Percentiles rank a stretch among this genome's conserved stretches.
phyloP scores from a whole-genome alignment of 2,329 filamentous ascomycete genomes.

The Huntiella savannae region DNA sequence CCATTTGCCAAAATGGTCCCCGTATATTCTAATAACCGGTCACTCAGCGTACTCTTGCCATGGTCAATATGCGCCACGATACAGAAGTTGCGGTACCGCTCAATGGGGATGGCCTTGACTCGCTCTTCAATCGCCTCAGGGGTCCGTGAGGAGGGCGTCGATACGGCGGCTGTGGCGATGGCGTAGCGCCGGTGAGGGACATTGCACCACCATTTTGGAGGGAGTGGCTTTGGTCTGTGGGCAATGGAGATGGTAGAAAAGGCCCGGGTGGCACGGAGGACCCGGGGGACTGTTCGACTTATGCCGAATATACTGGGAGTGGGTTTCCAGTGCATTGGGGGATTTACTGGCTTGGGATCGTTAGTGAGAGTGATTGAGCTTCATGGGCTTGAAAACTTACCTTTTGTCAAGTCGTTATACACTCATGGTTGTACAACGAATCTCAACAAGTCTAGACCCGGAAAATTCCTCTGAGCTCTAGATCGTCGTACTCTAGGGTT shows the following conservation, averaged over 20 bases:
- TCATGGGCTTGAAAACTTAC: background rate
- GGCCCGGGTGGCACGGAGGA: background rate
- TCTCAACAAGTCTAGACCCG: background rate
- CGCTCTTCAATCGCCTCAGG: conserved; percentile 26
- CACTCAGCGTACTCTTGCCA: conserved; percentile 90
- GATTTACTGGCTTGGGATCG: too few species aligned
- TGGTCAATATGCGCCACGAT: conserved; percentile 98
- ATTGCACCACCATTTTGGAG: conserved; percentile 2
- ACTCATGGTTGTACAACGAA: background rate
- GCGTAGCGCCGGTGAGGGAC: conserved; percentile 2
- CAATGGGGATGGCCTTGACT: conserved; percentile 58
- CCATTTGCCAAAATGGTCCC: conserved; percentile 72
- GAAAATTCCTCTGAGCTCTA: background rate
- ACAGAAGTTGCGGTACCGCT: conserved; percentile 83
- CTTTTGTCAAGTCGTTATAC: background rate
- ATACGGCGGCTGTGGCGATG: conserved; percentile 7
- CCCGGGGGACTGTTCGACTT: conserved; percentile 1
- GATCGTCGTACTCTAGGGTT: background rate
- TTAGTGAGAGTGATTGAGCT: background rate
- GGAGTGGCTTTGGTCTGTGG: background rate
- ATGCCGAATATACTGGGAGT: conserved; percentile 9
- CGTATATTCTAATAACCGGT: conserved; percentile 80
- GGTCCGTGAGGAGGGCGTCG: conserved; percentile 8
- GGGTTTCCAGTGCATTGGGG: conserved; percentile 10
- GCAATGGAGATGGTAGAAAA: background rate